phyloP scores from a whole-genome alignment of 2,329 filamentous ascomycete species.

The Ceratocystis ficicola region DNA sequence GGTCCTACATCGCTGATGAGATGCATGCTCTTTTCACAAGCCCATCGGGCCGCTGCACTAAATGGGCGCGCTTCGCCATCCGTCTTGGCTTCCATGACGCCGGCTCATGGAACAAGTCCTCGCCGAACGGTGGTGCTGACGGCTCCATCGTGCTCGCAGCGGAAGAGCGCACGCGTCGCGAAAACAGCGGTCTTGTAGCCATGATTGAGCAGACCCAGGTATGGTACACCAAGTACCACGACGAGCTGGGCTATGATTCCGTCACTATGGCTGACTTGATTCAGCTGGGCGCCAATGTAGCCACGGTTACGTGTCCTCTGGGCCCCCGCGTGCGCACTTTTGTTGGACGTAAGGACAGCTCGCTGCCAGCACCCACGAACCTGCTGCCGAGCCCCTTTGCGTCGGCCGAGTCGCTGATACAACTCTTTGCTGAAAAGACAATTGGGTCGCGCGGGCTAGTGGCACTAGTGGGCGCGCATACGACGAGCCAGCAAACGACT shows the following conservation, averaged over 20 bases:
- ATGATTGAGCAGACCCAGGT: slow-evolving; percentile 33
- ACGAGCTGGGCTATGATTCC: slow-evolving; percentile 25
- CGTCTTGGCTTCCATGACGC: slow-evolving; percentile 40
- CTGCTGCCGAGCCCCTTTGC: slow-evolving; percentile 35
- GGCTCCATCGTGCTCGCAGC: slow-evolving; percentile 34
- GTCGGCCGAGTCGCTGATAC: slow-evolving; percentile 38
- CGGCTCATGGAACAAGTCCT: slow-evolving; percentile 33
- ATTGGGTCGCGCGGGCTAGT: slow-evolving; percentile 40
- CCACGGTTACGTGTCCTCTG: slow-evolving; percentile 36
- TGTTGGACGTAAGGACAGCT: slow-evolving; percentile 39
- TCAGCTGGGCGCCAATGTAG: slow-evolving; percentile 41
- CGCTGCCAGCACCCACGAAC: slow-evolving; percentile 30
- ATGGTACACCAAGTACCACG: slow-evolving; percentile 33
- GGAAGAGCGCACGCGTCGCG: slow-evolving; percentile 31
- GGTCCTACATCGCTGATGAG: slow-evolving; percentile 34
- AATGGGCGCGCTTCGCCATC: slow-evolving; percentile 34
- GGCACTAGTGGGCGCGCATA: slow-evolving; percentile 45
- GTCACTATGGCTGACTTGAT: slow-evolving; percentile 44
- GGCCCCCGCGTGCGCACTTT: slow-evolving; percentile 40
- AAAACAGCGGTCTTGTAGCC: slow-evolving; percentile 38
- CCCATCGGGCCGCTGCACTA: slow-evolving; percentile 33
- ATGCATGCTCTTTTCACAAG: slow-evolving; percentile 31
- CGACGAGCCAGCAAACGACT: slow-evolving; percentile 38
- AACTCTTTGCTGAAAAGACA: slow-evolving; percentile 42
- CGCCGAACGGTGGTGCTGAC: slow-evolving; percentile 36